A percentile compares a stretch with the other conserved stretches of the same genome.
These are phyloP conservation scores for Suillus lakei DNA, from an alignment of 768 basidiomycete genomes.

Conservation along the genomic window DNA sequence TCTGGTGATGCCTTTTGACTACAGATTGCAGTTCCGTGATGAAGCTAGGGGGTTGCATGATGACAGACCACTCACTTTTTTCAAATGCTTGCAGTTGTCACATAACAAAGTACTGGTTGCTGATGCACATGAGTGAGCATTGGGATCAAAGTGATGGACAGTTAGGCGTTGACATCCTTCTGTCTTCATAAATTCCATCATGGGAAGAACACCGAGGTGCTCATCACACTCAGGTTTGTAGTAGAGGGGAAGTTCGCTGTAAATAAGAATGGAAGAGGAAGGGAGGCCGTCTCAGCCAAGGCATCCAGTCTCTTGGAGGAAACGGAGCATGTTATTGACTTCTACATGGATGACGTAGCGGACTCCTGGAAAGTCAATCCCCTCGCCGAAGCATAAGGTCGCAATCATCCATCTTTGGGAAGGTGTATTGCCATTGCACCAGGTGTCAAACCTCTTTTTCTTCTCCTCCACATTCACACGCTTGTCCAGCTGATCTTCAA, in stretches of 20 bases:
- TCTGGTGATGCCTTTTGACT: background rate
- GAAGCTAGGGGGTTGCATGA: background rate
- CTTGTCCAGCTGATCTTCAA: background rate
- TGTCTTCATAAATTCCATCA: background rate
- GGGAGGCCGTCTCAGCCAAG: slow-evolving; percentile 13
- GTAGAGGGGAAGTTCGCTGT: slow-evolving; percentile 3
- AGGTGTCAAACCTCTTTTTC: background rate
- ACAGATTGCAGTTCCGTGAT: background rate
- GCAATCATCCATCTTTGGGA: background rate
- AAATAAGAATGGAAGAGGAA: slow-evolving; percentile 8
- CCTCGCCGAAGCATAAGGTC: background rate
- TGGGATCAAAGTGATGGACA: background rate
- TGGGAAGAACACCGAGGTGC: background rate
- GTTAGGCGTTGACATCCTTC: background rate
- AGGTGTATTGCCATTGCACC: background rate
- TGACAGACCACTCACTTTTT: background rate
- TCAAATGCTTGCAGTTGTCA: background rate
- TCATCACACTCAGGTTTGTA: background rate
- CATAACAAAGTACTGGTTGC: background rate
- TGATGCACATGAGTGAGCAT: background rate
- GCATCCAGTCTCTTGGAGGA: slow-evolving; percentile 20
- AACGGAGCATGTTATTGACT: slow-evolving; percentile 5
- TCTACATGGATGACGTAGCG: background rate
- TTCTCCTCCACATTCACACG: slow-evolving; percentile 10
- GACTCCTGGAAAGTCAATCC: background rate